Percentiles rank a stretch among this genome's conserved stretches.
Conservation (phyloP, 306 rosid species). For the Alnus glutinosa region DNA sequence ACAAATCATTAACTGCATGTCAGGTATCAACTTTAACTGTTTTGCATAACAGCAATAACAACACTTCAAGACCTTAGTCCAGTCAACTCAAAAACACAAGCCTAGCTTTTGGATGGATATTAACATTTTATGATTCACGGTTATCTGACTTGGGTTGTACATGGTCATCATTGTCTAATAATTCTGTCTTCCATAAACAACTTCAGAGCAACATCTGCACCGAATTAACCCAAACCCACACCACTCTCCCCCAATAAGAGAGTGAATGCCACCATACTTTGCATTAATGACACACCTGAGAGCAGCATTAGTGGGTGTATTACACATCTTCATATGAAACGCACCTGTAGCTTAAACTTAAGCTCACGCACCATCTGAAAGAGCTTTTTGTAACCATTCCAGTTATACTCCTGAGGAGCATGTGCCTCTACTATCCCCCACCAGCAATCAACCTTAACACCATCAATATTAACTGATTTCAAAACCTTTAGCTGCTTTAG, state of each 20-base stretch:
- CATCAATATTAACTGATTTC: slow-evolving; percentile 82
- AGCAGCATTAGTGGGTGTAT: background rate
- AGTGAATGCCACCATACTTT: background rate
- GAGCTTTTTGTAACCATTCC: slow-evolving; percentile 95
- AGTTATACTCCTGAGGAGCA: slow-evolving; percentile 91
- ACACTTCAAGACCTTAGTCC: background rate
- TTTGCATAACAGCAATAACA: background rate
- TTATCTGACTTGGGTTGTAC: background rate
- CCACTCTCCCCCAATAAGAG: background rate
- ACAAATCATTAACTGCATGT: slow-evolving; percentile 1
- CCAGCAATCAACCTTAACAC: slow-evolving; percentile 95
- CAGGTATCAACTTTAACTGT: background rate
- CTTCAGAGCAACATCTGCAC: background rate
- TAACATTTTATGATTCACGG: background rate
- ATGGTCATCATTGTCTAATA: background rate
- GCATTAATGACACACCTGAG: background rate
- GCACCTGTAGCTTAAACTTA: slow-evolving; percentile 89
- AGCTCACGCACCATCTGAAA: slow-evolving; percentile 85
- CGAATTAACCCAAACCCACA: background rate
- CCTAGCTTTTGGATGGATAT: background rate
- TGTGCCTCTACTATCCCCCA: slow-evolving; percentile 99
- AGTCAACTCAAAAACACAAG: background rate
- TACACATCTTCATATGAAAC: background rate
- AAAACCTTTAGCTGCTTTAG: slow-evolving; percentile 83
- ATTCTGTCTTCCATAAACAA: background rate